A percentile compares a stretch with the other conserved stretches of the same genome.
Conservation (phyloP, 441 rosid species). For the Corymbia citriodora region DNA sequence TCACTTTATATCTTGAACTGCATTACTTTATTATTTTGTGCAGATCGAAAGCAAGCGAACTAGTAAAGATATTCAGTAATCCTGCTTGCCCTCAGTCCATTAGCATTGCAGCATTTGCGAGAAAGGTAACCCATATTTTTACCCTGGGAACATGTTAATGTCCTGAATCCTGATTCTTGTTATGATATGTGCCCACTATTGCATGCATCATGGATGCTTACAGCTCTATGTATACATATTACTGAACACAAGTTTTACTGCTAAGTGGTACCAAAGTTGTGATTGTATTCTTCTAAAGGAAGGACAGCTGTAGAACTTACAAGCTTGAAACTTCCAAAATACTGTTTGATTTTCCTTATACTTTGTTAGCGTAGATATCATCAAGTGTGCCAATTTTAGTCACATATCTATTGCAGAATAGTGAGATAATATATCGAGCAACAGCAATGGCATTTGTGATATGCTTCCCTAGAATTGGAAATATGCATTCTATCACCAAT, state of each 20-base stretch:
- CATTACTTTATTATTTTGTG: slow-evolving; percentile 11
- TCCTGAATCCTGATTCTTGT: not conserved
- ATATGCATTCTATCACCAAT: not conserved
- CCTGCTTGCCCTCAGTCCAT: slow-evolving; percentile 69
- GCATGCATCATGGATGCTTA: not conserved
- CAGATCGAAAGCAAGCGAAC: slow-evolving; percentile 69
- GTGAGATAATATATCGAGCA: not conserved
- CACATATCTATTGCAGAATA: not conserved
- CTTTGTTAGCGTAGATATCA: not conserved
- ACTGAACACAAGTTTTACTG: not conserved
- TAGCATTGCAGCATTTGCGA: slow-evolving; percentile 55
- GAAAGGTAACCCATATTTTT: slow-evolving; percentile 51
- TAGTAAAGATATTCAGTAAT: slow-evolving; percentile 53
- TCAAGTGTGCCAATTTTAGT: not conserved
- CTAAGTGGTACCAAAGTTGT: not conserved
- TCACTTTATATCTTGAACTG: not conserved
- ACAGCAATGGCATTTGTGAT: not conserved
- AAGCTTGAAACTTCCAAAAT: not conserved
- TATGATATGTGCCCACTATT: not conserved
- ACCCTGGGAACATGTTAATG: not conserved
- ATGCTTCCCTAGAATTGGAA: not conserved
- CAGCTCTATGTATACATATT: not conserved
- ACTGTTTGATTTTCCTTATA: not conserved
- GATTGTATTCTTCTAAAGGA: not conserved
- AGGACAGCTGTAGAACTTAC: not conserved